Base-by-base conservation (phyloP, 208 protist species). In the Leishmania lainsoni region DNA sequence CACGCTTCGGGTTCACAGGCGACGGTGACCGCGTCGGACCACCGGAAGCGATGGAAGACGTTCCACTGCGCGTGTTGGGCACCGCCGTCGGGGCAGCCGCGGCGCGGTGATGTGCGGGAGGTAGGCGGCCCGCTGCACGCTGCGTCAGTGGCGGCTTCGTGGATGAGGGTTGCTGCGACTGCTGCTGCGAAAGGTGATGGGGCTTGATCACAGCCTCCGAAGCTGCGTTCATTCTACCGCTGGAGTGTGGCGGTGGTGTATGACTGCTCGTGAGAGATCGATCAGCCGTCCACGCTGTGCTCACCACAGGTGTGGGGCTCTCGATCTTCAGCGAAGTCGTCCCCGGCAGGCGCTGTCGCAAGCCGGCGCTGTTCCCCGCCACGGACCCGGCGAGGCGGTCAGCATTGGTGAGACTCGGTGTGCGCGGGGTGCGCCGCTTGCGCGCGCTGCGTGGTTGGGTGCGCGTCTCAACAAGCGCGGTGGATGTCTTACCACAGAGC, bases 11-110 rank as follows among this genome's bases (percentile, higher is more conserved):
- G 77, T 97, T 92, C 20, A 94, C 76, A n/a, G 94, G 94, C 20
- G 92, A 95, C 20, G 94, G 94, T 45, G 94, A 97, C 10, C 92
- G 88, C 51, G 94, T 97, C n/a, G 89, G 87, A 26, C 91, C 92
- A 49, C 80, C 84, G 35, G 76, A 76, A 0, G 81, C 89, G 29
- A 90, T 83, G 16, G 89, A 92, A 42, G 89, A 93, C 5, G 91
- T 86, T 52, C 89, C 90, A 83, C 92, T 93, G 48, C 80, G 75
- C 65, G 76, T 83, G 69, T 78, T 83, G 59, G 84, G 85, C 58
- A 85, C 85, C n/a, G 51, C 66, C n/a, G 59, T 45, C 29, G 42
- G 22, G 26, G 29, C 49, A 42, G 81, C 49, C 48, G 63, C 72
- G 35, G 65, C 66, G 35, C 8, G 59, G 54, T 49, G 63, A 20